Conservation (phyloP, 2,329 filamentous ascomycete species). For the Tolypocladium endophyticum region DNA sequence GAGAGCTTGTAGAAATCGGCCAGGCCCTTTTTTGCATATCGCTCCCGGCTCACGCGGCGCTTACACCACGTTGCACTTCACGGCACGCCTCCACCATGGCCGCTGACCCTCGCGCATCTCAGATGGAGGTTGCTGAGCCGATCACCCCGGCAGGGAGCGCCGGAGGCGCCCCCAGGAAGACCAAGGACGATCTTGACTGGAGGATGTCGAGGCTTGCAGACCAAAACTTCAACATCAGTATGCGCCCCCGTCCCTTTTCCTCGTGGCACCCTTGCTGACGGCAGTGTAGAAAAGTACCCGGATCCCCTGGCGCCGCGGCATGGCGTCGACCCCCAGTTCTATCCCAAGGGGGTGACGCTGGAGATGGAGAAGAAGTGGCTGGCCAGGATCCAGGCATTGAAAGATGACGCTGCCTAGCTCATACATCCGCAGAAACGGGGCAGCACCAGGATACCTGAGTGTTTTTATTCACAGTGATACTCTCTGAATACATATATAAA, state of each 20-base stretch:
- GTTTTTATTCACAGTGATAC: not conserved
- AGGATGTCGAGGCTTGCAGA: conserved; percentile 29
- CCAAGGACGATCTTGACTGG: conserved; percentile 31
- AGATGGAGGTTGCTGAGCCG: conserved; percentile 11
- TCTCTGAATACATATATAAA: too few relatives aligned
- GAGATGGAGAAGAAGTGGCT: conserved; percentile 30
- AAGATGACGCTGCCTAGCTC: not conserved
- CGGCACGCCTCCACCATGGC: conserved; percentile 7
- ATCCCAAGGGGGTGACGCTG: conserved; percentile 26
- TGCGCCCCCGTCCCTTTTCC: not conserved
- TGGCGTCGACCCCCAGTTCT: conserved; percentile 18
- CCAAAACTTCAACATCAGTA: conserved; percentile 32
- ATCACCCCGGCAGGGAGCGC: conserved; percentile 4
- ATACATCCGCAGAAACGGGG: not conserved
- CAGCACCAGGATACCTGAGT: not conserved
- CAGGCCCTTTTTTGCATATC: not conserved
- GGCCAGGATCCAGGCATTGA: conserved; percentile 15
- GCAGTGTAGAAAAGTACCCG: conserved; percentile 24
- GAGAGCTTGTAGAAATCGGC: too few relatives aligned
- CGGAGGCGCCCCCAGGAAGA: conserved; percentile 22
- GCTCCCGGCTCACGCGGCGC: not conserved
- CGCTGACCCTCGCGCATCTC: conserved; percentile 8
- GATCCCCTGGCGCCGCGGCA: conserved; percentile 34
- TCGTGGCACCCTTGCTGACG: conserved; percentile 5
- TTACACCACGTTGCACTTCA: not conserved